Base-by-base conservation (phyloP, 2,329 filamentous ascomycete genomes). In the Hypocrella siamensis region DNA sequence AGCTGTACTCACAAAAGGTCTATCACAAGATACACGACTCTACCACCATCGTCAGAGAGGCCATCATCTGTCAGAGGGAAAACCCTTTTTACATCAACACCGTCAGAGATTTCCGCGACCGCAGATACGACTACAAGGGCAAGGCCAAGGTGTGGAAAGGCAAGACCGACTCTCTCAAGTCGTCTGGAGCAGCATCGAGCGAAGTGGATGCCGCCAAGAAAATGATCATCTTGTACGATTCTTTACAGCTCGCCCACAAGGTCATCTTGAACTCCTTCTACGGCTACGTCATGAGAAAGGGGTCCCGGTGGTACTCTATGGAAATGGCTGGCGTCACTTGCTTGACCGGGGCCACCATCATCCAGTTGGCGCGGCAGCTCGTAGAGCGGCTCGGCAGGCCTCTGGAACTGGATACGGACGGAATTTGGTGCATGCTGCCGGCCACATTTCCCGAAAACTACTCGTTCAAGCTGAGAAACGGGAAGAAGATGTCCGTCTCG, bases 231-330 rank as follows among this genome's bases (percentile, higher is more conserved):
- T 60, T 98, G 4, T 98, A 83, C 51, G 90, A 98, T 52, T 98
- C 90, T 1, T 64, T 98, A 35, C 92, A 98, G 53, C 65, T 98
- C 45, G 90, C 90, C 0, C 90, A 98, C 63, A 98, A 98, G 54
- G 90, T 98, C 60, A 98, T 98, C 66, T 55, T 98, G 34, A 98
- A 98, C 62, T 93, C 85, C 34, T 98, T 98, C 62, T 98, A 98
- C 45, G 90, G 90, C 40, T 98, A 98, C 51, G 90, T 96, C 52
- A 98, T 98, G 90, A 71, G 90, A 60, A 98, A 98, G 53, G 90
- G 90, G 21, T 98, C 90, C 24, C 75, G 90, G 34, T 98, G 90
- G 90, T 98, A 98, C 52, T 98, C 90, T 14, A 78, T 98, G 70
- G 90, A 98, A 52, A 98, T 98, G 90, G 90, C 92, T 12, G 90